phyloP scores from a whole-genome alignment of 352 stramenopile genomes.

The Globisporangium mamillatum region DNA sequence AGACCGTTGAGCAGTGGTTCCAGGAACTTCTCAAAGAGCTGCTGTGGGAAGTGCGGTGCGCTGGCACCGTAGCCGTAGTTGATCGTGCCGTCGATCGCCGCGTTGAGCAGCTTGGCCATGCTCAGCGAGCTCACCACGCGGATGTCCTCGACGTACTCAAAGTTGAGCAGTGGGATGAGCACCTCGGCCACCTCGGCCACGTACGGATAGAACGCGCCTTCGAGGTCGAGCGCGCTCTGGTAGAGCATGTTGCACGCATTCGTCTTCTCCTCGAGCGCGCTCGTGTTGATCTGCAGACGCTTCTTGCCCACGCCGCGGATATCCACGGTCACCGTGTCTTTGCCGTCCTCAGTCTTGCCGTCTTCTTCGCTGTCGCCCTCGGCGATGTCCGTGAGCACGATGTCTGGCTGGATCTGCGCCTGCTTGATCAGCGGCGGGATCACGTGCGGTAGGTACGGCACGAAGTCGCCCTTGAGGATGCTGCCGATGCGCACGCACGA shows the following conservation, averaged over 20 bases:
- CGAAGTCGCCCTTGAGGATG: constrained; percentile 86
- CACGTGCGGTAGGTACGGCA: constrained; percentile 82
- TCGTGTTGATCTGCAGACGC: constrained; percentile 86
- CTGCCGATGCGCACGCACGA: constrained; percentile 84
- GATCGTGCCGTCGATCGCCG: constrained; percentile 67
- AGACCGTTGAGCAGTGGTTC: constrained; percentile 72
- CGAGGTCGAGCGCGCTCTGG: constrained; percentile 77
- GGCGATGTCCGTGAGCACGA: constrained; percentile 70
- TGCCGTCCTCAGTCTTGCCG: constrained; percentile 54
- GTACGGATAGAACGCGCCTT: constrained; percentile 83
- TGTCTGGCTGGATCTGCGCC: constrained; percentile 76
- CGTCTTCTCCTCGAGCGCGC: constrained; percentile 80
- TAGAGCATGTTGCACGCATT: constrained; percentile 90
- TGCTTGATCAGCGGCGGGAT: constrained; percentile 82
- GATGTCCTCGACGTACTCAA: constrained; percentile 86
- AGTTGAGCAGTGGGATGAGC: constrained; percentile 73
- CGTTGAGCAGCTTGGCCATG: constrained; percentile 70
- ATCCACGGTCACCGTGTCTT: constrained; percentile 73
- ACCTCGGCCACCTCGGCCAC: constrained; percentile 72
- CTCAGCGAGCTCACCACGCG: constrained; percentile 77
- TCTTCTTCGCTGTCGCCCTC: constrained; percentile 57
- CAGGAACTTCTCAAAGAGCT: constrained; percentile 77
- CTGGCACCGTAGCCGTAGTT: constrained; percentile 56
- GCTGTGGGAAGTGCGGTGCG: constrained; percentile 70
- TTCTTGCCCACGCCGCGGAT: constrained; percentile 81